Conservation (phyloP, 2,329 filamentous ascomycete species). For the Colletotrichum euphorbiae region DNA sequence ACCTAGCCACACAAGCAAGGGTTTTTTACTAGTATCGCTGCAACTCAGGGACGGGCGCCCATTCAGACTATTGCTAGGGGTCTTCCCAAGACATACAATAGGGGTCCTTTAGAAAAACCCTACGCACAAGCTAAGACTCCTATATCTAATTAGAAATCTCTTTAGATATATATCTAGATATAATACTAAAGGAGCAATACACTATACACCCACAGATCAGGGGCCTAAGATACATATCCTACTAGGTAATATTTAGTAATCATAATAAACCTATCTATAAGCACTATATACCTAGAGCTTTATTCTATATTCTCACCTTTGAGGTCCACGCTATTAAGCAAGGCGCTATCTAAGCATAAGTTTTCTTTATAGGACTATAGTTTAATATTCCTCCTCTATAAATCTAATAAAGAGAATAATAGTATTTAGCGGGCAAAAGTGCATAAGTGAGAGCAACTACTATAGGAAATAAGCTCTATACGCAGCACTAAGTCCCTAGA, state of each 20-base stretch:
- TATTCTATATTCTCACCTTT: conserved; percentile 18
- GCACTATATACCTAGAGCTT: neutral
- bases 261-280: neutral
- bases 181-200: too few species aligned
- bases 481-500: neutral
- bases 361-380: neutral
- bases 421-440: neutral
- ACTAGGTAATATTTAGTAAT: neutral
- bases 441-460: neutral
- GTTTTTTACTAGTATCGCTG: neutral
- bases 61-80: too few species aligned
- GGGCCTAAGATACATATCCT: neutral
- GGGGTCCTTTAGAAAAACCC: too few species aligned
- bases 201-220: neutral
- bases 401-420: conserved; percentile 3
- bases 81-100: too few species aligned
- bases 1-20: neutral
- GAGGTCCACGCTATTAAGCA: neutral
- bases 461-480: neutral
- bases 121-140: too few species aligned
- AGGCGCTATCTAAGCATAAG: neutral
- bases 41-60: too few species aligned
- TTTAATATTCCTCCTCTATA: conserved; percentile 14
- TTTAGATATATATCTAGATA: too few species aligned
- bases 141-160: too few species aligned